These are phyloP conservation scores for Xanthoconium purpureum DNA, from an alignment of 768 basidiomycete species.

Conservation along the genomic window DNA sequence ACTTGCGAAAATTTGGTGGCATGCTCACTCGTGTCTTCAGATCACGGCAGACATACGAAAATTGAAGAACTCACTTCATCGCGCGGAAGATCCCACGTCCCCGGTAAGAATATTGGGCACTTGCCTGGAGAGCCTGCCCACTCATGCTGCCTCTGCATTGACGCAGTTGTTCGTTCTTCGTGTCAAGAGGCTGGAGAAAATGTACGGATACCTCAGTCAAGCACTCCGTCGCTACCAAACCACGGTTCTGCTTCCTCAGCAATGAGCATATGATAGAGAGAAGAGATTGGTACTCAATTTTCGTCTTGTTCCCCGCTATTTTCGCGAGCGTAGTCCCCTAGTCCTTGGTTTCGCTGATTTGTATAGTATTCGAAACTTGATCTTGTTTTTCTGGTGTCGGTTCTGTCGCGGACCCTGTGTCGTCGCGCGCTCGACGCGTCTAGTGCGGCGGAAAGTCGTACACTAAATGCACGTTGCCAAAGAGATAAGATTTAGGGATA, in stretches of 20 bases:
- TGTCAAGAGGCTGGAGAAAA: constrained; percentile 10
- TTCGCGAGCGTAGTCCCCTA: background rate
- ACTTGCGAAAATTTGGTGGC: background rate
- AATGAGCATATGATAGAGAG: background rate
- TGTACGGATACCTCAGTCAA: constrained; percentile 21
- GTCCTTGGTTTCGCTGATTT: background rate
- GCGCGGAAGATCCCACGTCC: constrained; percentile 9
- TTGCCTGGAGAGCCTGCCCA: background rate
- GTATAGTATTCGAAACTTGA: background rate
- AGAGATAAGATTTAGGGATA: no score
- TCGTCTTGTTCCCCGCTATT: background rate
- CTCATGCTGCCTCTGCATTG: background rate
- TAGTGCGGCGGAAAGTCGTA: background rate
- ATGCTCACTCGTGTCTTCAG: background rate
- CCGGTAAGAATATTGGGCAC: constrained; percentile 1
- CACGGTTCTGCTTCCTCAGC: constrained; percentile 13
- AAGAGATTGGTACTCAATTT: background rate
- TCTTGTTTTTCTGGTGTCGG: background rate
- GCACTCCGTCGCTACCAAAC: constrained; percentile 23
- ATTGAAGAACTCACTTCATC: constrained; percentile 9
- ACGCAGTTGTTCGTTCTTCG: constrained; percentile 16
- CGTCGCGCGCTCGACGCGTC: background rate
- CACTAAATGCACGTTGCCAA: background rate
- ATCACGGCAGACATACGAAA: constrained; percentile 19
- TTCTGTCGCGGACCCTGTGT: no score